phyloP scores from a whole-genome alignment of 2,329 filamentous ascomycete species.

The Onygenales sp. region DNA sequence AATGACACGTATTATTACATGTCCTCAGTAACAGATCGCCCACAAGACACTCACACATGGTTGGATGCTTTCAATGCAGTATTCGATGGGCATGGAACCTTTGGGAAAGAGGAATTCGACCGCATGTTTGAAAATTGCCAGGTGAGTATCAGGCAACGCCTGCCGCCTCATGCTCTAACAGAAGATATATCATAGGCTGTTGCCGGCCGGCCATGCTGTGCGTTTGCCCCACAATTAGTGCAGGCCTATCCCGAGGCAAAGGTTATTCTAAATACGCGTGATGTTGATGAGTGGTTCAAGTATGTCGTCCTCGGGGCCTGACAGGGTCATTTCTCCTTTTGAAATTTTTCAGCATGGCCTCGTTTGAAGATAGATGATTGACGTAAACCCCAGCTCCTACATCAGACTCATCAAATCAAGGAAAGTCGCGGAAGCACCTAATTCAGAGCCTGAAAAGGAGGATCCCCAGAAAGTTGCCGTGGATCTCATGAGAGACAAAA shows the following conservation, averaged over 20 bases:
- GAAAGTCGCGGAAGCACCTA: not conserved
- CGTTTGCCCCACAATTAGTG: conserved; percentile 61
- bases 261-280: conserved; percentile 57
- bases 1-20: conserved; percentile 66
- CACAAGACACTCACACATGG: conserved; percentile 60
- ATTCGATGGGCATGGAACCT: conserved; percentile 52
- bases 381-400: not conserved
- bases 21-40: conserved; percentile 59
- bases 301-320: conserved; percentile 16
- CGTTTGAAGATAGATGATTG: not conserved
- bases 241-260: conserved; percentile 67
- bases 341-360: not conserved
- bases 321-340: not conserved
- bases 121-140: conserved; percentile 56
- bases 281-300: conserved; percentile 55
- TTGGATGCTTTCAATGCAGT: conserved; percentile 57
- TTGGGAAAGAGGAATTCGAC: conserved; percentile 60
- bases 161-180: not conserved
- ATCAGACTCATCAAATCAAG: not conserved
- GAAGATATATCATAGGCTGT: conserved; percentile 36
- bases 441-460: not conserved
- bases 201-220: conserved; percentile 59
- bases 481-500: not conserved
- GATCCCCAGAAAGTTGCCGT: not conserved
- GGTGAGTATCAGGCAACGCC: conserved; percentile 12